Conservation (phyloP, 257 asterid genomes). For the Perilla frutescens region DNA sequence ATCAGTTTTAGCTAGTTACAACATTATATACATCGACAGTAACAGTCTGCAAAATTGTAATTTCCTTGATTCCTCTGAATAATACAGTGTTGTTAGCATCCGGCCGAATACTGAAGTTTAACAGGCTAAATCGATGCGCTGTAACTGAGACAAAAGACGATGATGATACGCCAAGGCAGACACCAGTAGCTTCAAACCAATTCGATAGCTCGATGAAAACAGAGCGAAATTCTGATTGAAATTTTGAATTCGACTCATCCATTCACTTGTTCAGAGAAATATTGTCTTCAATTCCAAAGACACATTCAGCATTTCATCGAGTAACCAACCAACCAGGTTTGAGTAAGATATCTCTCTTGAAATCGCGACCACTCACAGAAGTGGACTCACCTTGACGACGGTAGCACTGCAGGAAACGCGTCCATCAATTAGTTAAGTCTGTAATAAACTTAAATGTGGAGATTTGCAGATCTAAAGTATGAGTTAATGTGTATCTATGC, state of each 20-base stretch:
- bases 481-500: too few species aligned
- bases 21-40: conserved; percentile 29
- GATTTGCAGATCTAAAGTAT: not conserved
- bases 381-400: conserved; percentile 93
- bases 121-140: too few species aligned
- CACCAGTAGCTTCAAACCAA: too few species aligned
- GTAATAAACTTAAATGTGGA: not conserved
- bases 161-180: too few species aligned
- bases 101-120: too few species aligned
- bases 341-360: conserved; percentile 58
- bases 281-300: not conserved
- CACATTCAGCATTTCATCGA: conserved; percentile 43
- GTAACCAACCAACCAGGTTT: conserved; percentile 95
- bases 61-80: conserved; percentile 15
- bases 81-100: not conserved
- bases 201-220: not conserved
- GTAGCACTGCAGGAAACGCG: conserved; percentile 67
- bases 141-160: too few species aligned
- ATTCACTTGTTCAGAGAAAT: not conserved
- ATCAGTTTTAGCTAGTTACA: conserved; percentile 22
- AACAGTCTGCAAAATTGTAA: conserved; percentile 2
- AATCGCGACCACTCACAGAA: conserved; percentile 73
- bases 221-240: conserved; percentile 3
- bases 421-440: conserved; percentile 18
- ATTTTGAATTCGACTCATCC: conserved; percentile 6